Conservation (phyloP, 306 rosid genomes). For the Elaeagnus macrophylla region DNA sequence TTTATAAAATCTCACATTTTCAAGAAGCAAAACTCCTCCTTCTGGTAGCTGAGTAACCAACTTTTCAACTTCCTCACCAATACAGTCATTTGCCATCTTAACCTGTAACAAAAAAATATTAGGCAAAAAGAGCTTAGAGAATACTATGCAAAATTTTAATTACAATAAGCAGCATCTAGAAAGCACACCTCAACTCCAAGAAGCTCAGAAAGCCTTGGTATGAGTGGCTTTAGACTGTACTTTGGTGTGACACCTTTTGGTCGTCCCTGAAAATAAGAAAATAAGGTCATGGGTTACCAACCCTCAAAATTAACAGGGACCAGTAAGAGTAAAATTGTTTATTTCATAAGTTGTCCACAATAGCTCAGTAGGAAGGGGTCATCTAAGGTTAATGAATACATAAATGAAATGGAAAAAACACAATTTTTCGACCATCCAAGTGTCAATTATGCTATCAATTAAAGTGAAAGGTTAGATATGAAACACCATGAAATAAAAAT, state of each 20-base stretch:
- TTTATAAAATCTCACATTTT: constrained; percentile 83
- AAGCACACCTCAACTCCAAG: constrained; percentile 53
- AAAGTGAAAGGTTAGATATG: too few relatives aligned
- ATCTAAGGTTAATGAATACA: too few relatives aligned
- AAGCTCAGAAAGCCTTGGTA: constrained; percentile 78
- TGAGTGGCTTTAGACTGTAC: constrained; percentile 88
- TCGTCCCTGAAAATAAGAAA: constrained; percentile 61
- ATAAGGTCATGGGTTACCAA: neutral
- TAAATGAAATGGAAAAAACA: too few relatives aligned
- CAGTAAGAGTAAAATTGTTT: neutral
- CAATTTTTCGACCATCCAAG: too few relatives aligned
- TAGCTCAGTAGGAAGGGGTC: too few relatives aligned
- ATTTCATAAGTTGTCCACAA: too few relatives aligned
- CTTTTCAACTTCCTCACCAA: constrained; percentile 82
- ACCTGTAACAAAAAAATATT: constrained; percentile 33
- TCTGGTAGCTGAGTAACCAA: constrained; percentile 64
- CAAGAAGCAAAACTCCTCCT: constrained; percentile 88
- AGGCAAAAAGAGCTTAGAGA: constrained; percentile 1
- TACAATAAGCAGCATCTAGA: neutral
- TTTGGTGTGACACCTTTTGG: constrained; percentile 97
- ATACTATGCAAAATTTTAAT: neutral
- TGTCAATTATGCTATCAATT: too few relatives aligned
- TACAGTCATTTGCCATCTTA: constrained; percentile 52
- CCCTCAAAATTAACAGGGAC: neutral
- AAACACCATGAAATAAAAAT: too few relatives aligned